These are phyloP conservation scores for Chalciporus sphaerocephalus DNA, from an alignment of 768 basidiomycete species.

Conservation along the genomic window DNA sequence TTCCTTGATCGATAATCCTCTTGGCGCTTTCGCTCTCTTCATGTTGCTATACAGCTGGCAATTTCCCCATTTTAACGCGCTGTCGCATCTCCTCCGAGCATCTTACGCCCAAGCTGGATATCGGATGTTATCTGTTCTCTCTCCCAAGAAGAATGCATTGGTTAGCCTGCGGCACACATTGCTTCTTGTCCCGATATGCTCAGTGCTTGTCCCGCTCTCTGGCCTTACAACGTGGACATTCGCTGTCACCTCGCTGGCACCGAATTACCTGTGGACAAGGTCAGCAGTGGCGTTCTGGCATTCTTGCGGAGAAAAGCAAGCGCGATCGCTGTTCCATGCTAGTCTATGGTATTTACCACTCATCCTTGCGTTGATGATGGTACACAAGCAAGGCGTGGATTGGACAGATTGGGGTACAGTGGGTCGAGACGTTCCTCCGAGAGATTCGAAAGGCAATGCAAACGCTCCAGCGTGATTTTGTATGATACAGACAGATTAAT, in stretches of 20 bases:
- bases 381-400: conserved; percentile 83
- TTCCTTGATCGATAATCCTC: conserved; percentile 69
- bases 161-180: conserved; percentile 82
- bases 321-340: conserved; percentile 71
- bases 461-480: background rate
- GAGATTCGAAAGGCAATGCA: background rate
- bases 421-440: background rate
- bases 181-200: conserved; percentile 73
- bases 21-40: conserved; percentile 77
- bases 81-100: conserved; percentile 82
- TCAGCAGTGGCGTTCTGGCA: conserved; percentile 77
- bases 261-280: conserved; percentile 65
- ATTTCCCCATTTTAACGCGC: conserved; percentile 94
- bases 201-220: conserved; percentile 76
- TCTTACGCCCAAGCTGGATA: conserved; percentile 94
- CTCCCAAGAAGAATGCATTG: conserved; percentile 73
- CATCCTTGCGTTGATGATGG: conserved; percentile 88
- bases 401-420: conserved; percentile 55
- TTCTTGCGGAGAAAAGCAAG: conserved; percentile 67
- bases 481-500: background rate
- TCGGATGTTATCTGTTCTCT: conserved; percentile 82
- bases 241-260: conserved; percentile 67
- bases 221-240: conserved; percentile 93
- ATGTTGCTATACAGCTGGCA: conserved; percentile 93
- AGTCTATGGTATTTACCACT: conserved; percentile 90